Base-by-base conservation (phyloP, 768 basidiomycete genomes). In the Xanthoconium purpureum region DNA sequence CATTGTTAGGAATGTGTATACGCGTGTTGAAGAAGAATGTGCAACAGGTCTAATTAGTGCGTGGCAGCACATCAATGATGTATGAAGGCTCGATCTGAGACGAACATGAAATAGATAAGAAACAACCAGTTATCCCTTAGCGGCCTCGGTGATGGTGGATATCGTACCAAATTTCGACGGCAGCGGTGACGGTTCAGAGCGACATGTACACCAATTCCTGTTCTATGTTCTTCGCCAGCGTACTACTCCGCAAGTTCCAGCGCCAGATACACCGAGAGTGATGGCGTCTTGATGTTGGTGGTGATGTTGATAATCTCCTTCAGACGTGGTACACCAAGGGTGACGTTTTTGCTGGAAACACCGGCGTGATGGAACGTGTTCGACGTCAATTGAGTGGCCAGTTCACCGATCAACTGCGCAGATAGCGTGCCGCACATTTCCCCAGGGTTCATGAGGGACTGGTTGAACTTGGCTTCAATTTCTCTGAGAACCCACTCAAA, bases 311-410 rank as follows among this genome's bases (percentile, higher is more conserved):
- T 98, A 64, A 98, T 98, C 74, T 98, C 97, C 77, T 98, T 98
- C 61, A 99, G 73, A 73, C 97, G 95, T 3, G 97, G 96, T 2
- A 99, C 97, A 87, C 97, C 97, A 56, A 98, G 91, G 0, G 97
- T 99, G 48, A 99, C 97, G 74, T 97, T 98, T 77, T 98, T 98
- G 68, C 91, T 94, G n/a, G 97, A 96, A 28, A 99, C 97, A 87
- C 97, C 97, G 58, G 97, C 97, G 71, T 98, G 98, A 75, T 99
- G 97, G 91, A 98, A 99, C 0, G 96, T 98, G 73, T 99, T 99
- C 56, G 98, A 74, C 7, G 97, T 98, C 97, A 99, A 98, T 75
- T 99, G 97, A 1, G 97, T 99, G 5, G 97, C 97, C 0, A 97
- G 97, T 78, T 98, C 97, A 73, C 97, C 97, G 61, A 98, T 99